Percentiles rank a stretch among this genome's conserved stretches.
These are phyloP conservation scores for Daedalea quercina DNA, from an alignment of 768 basidiomycete species.

Conservation along the genomic window DNA sequence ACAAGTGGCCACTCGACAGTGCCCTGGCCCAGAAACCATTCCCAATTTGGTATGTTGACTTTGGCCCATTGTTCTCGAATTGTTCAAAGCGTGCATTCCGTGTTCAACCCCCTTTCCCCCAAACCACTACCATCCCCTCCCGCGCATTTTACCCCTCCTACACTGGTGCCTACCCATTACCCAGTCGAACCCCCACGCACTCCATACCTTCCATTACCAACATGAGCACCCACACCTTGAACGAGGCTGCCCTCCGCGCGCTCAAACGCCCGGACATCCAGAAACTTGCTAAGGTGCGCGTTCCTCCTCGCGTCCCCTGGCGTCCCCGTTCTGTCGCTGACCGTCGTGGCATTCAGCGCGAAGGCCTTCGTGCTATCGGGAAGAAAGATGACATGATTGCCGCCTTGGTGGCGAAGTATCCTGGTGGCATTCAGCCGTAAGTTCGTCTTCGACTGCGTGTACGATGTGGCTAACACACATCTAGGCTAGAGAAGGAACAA, in stretches of 20 bases:
- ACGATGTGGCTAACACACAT: too few species aligned
- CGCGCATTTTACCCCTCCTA: too few species aligned
- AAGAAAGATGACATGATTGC: slow-evolving; percentile 24
- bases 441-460: not conserved
- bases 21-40: too few species aligned
- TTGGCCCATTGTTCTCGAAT: too few species aligned
- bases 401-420: slow-evolving; percentile 20
- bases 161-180: too few species aligned
- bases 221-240: not conserved
- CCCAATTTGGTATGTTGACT: too few species aligned
- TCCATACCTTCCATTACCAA: not conserved
- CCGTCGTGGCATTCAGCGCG: slow-evolving; percentile 12
- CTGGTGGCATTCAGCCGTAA: slow-evolving; percentile 17
- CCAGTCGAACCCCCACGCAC: too few species aligned
- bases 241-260: not conserved
- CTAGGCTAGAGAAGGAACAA: too few species aligned
- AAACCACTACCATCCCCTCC: too few species aligned
- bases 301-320: not conserved
- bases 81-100: too few species aligned
- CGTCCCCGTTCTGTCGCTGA: not conserved
- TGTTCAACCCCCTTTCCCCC: too few species aligned
- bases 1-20: too few species aligned
- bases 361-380: slow-evolving; percentile 19
- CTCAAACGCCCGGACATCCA: slow-evolving; percentile 1
- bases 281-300: slow-evolving; percentile 8